Evolutionary conservation across 2,329 filamentous ascomycete species (phyloP).

Genomic region (Orbilia oligospora): DNA sequence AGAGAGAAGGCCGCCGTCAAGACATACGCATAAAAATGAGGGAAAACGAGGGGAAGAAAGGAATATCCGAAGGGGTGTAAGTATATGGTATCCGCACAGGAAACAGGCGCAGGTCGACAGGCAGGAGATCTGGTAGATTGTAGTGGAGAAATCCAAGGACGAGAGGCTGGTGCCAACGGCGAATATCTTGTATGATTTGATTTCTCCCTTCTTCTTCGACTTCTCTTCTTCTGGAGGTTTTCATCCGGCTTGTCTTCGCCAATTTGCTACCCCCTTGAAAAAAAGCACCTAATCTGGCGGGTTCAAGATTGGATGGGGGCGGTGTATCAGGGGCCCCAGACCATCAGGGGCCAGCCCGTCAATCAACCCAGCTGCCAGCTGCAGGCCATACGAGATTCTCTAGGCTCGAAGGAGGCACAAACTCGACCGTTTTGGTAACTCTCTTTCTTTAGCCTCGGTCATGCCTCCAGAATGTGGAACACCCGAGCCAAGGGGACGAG

Average conservation of each 20-base stretch:
- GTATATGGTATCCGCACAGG: neutral
- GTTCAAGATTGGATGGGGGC: constrained; percentile 52
- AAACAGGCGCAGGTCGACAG: constrained; percentile 6
- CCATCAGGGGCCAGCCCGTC: constrained; percentile 46
- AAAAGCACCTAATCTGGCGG: constrained; percentile 56
- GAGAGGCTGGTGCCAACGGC: constrained; percentile 25
- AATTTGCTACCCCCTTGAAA: constrained; percentile 49
- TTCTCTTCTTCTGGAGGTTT: constrained; percentile 30
- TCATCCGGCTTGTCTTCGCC: constrained; percentile 52
- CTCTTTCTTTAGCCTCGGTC: constrained; percentile 45
- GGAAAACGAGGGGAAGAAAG: constrained; percentile 29
- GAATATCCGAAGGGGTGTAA: neutral
- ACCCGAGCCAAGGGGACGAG: constrained; percentile 19
- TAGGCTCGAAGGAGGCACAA: constrained; percentile 30
- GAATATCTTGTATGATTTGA: constrained; percentile 46
- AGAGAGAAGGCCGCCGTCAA: constrained; percentile 52
- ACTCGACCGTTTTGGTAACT: constrained; percentile 42
- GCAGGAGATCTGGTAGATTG: neutral
- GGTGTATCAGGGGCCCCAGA: constrained; percentile 44
- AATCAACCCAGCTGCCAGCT: constrained; percentile 41
- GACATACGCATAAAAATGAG: constrained; percentile 19
- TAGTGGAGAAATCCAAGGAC: constrained; percentile 18
- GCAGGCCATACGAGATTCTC: constrained; percentile 40
- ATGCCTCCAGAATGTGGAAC: constrained; percentile 47
- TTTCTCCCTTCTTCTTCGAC: constrained; percentile 15